Evolutionary conservation across 2,329 filamentous ascomycete genomes (phyloP).

Genomic region (Pseudogymnoascus sp.): DNA sequence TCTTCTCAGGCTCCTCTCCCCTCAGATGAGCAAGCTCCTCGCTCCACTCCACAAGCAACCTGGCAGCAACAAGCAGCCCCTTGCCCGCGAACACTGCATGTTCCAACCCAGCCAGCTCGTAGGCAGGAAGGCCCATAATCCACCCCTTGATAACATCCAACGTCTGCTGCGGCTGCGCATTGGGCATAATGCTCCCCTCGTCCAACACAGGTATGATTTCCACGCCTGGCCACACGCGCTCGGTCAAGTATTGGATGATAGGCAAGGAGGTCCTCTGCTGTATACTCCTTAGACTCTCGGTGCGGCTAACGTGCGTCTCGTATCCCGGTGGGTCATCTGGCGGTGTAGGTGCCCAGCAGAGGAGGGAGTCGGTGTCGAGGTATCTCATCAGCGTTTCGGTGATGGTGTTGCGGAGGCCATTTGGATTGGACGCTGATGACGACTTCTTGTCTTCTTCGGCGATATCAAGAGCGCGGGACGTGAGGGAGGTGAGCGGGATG

Average conservation of each 20-base stretch:
- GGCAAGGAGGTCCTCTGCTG: slow-evolving; percentile 63
- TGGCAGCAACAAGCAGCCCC: slow-evolving; percentile 67
- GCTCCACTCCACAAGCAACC: slow-evolving; percentile 83
- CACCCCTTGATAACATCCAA: slow-evolving; percentile 69
- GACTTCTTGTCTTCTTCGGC: slow-evolving; percentile 50
- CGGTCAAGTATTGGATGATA: slow-evolving; percentile 63
- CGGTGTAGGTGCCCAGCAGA: slow-evolving; percentile 72
- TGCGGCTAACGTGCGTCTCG: slow-evolving; percentile 36
- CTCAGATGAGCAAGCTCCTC: slow-evolving; percentile 53
- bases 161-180: slow-evolving; percentile 65
- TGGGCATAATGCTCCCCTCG: slow-evolving; percentile 65
- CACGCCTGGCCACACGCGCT: slow-evolving; percentile 74
- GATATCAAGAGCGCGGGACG: slow-evolving; percentile 78
- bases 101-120: slow-evolving; percentile 82
- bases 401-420: slow-evolving; percentile 53
- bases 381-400: slow-evolving; percentile 69
- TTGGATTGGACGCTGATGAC: slow-evolving; percentile 16
- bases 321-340: slow-evolving; percentile 37
- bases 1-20: slow-evolving; percentile 22
- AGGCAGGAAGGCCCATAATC: slow-evolving; percentile 62
- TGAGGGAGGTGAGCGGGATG: slow-evolving; percentile 80
- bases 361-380: slow-evolving; percentile 80
- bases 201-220: slow-evolving; percentile 76
- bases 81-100: slow-evolving; percentile 77
- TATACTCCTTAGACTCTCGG: slow-evolving; percentile 56